These are phyloP conservation scores for Erodium texanum DNA, from an alignment of 441 rosid species.

Conservation along the genomic window DNA sequence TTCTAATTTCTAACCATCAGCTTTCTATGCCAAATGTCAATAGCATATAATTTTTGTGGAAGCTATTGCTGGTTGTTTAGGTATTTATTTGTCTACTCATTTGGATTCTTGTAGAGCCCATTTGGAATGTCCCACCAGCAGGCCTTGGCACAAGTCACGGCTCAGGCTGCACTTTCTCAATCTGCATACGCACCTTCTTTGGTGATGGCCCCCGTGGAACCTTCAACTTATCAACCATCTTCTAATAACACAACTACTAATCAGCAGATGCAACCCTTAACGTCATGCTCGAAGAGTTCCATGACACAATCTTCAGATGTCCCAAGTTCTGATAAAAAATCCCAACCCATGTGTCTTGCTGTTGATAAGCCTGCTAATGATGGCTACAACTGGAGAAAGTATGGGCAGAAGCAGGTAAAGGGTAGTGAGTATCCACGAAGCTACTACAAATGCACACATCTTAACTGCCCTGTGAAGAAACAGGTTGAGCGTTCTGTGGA, in stretches of 20 bases:
- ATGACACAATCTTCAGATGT: conserved; percentile 25
- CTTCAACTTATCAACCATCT: background rate
- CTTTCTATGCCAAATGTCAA: background rate
- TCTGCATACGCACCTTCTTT: background rate
- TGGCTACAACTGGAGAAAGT: conserved; percentile 96
- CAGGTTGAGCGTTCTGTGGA: conserved; percentile 82
- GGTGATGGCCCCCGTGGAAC: background rate
- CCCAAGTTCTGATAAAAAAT: conserved; percentile 38
- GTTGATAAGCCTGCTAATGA: conserved; percentile 44
- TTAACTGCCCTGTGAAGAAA: conserved; percentile 90
- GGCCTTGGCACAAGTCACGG: conserved; percentile 39
- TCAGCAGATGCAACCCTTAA: background rate
- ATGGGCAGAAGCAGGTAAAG: conserved; percentile 92
- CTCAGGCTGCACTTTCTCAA: conserved; percentile 14
- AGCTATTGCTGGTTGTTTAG: background rate
- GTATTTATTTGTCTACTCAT: conserved; percentile 20
- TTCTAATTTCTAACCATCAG: too few species aligned
- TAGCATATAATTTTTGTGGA: background rate
- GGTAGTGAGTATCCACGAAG: conserved; percentile 96
- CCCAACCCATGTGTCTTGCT: conserved; percentile 31
- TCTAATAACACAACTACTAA: background rate
- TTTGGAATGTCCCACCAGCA: conserved; percentile 52
- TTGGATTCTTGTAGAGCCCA: conserved; percentile 54
- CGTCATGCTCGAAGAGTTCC: conserved; percentile 31
- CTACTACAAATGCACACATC: conserved; percentile 96